These are phyloP conservation scores for Galeopsis tetrahit DNA, from an alignment of 257 asterid genomes.

Conservation along the genomic window DNA sequence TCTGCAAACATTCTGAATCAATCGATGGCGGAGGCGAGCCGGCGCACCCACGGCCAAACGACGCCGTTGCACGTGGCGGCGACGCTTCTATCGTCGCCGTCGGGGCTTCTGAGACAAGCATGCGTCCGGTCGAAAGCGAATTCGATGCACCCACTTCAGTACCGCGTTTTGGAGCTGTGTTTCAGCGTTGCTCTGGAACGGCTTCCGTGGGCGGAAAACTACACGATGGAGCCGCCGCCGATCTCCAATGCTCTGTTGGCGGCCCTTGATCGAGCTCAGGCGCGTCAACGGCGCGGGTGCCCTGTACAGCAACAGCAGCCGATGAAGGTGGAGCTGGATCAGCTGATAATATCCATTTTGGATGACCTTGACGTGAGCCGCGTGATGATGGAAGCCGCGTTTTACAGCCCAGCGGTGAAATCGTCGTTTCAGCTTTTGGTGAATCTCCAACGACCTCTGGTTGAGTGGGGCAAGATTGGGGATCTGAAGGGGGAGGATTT, in stretches of 20 bases:
- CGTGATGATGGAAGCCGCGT: slow-evolving; percentile 30
- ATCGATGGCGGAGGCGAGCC: slow-evolving; percentile 73
- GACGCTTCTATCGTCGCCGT: slow-evolving; percentile 63
- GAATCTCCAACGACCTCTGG: slow-evolving; percentile 41
- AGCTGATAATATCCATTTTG: too few relatives aligned
- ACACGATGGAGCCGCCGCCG: slow-evolving; percentile 58
- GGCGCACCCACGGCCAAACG: slow-evolving; percentile 84
- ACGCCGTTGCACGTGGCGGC: slow-evolving; percentile 92
- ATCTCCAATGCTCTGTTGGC: slow-evolving; percentile 88
- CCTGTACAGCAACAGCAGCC: too few relatives aligned
- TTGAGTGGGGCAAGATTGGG: too few relatives aligned
- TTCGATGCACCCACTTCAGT: slow-evolving; percentile 84
- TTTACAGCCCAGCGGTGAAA: slow-evolving; percentile 66
- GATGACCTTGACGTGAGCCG: too few relatives aligned
- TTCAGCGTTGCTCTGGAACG: slow-evolving; percentile 84
- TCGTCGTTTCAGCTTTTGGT: slow-evolving; percentile 69
- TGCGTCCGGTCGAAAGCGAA: slow-evolving; percentile 88
- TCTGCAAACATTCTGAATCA: slow-evolving; percentile 70
- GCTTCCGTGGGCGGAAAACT: slow-evolving; percentile 52
- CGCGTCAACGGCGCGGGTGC: too few relatives aligned
- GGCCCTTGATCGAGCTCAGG: slow-evolving; percentile 79
- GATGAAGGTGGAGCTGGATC: too few relatives aligned
- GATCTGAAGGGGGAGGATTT: too few relatives aligned
- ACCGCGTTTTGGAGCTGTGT: slow-evolving; percentile 82
- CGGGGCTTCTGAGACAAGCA: slow-evolving; percentile 70